Percentiles rank a stretch among this genome's conserved stretches.
phyloP scores from a whole-genome alignment of 108 stramenopile genomes.

The Cyclotella choctawhatcheeana region DNA sequence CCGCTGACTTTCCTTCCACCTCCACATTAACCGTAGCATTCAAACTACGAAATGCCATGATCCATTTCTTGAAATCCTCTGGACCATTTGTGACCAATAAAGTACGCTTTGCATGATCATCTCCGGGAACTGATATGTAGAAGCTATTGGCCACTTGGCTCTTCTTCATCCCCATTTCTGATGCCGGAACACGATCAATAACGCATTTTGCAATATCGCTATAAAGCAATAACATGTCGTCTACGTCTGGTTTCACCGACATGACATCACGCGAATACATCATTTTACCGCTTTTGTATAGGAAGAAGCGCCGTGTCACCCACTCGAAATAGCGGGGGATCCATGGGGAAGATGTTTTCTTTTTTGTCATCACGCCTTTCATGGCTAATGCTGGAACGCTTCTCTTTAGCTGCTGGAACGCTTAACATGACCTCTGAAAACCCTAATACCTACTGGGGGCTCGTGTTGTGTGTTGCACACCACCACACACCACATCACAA shows the following conservation, averaged over 20 bases:
- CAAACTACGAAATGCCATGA: slow-evolving; percentile 21
- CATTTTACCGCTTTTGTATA: slow-evolving; percentile 31
- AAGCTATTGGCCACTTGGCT: slow-evolving; percentile 31
- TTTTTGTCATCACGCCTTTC: slow-evolving; percentile 29
- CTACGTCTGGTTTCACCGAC: neutral
- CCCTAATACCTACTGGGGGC: too few relatives aligned
- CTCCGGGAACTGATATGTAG: slow-evolving; percentile 18
- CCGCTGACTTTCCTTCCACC: neutral
- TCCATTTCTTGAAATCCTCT: slow-evolving; percentile 36
- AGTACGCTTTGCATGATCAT: neutral
- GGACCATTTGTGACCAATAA: slow-evolving; percentile 35
- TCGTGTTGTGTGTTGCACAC: too few relatives aligned
- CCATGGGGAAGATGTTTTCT: slow-evolving; percentile 23
- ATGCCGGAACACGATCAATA: slow-evolving; percentile 18
- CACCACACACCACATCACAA: too few relatives aligned
- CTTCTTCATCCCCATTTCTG: slow-evolving; percentile 11
- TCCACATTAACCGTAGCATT: slow-evolving; percentile 23
- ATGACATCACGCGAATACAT: slow-evolving; percentile 14
- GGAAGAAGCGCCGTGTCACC: slow-evolving; percentile 32
- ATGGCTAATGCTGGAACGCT: slow-evolving; percentile 10
- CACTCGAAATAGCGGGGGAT: slow-evolving; percentile 21
- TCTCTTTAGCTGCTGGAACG: too few relatives aligned
- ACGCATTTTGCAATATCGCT: slow-evolving; percentile 17
- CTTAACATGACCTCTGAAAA: too few relatives aligned
- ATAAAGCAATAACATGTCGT: slow-evolving; percentile 19